Conservation (phyloP, 1,139 yeast genomes). For the Debaryomyces singareniensis region DNA sequence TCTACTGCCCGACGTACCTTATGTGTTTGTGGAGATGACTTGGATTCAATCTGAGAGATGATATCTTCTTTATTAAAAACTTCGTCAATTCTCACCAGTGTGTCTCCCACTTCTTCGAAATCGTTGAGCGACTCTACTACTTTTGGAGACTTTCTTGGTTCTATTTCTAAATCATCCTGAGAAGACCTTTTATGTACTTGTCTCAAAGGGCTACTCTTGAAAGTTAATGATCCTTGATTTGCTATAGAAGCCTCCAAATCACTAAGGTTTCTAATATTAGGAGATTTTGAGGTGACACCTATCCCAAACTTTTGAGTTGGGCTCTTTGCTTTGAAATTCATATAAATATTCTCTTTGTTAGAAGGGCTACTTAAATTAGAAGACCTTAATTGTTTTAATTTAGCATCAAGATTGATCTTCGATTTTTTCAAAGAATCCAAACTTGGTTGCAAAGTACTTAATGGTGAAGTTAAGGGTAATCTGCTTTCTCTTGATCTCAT, state of each 20-base stretch:
- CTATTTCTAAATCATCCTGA: conserved; percentile 6
- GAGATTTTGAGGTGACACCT: no score
- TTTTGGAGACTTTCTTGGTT: conserved; percentile 15
- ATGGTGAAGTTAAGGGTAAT: conserved; percentile 34
- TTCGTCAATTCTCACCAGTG: conserved; percentile 17
- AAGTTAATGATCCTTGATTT: no score
- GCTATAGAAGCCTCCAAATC: conserved; percentile 3
- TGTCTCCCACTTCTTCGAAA: conserved; percentile 6
- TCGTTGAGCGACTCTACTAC: conserved; percentile 17
- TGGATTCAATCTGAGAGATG: conserved; percentile 16
- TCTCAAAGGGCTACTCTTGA: conserved; percentile 6
- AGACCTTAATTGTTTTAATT: conserved; percentile 6
- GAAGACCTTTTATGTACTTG: conserved; percentile 3
- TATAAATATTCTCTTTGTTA: conserved; percentile 10
- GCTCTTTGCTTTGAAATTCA: background rate
- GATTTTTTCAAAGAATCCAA: conserved; percentile 14
- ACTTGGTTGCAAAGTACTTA: conserved; percentile 16
- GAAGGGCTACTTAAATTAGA: conserved; percentile 4
- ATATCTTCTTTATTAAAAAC: conserved; percentile 20
- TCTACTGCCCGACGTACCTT: background rate
- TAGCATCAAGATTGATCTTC: conserved; percentile 12
- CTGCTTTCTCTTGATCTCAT: conserved; percentile 10
- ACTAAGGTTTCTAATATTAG: background rate
- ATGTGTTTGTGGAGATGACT: conserved; percentile 10
- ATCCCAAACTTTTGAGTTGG: background rate